Conservation (phyloP, 768 basidiomycete genomes). For the Naganishia kalamii region DNA sequence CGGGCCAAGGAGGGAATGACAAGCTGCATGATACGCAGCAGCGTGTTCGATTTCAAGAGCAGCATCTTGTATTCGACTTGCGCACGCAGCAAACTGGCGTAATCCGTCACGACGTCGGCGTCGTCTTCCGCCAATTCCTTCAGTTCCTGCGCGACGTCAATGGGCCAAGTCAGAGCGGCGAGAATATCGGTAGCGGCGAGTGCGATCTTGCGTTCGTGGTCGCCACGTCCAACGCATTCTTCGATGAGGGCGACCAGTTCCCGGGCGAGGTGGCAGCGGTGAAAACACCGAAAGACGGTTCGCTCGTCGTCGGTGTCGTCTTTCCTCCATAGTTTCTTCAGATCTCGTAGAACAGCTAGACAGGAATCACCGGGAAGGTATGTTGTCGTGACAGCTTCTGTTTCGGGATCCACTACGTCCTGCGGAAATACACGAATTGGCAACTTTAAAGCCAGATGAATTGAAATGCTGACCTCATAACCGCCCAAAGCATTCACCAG, state of each 20-base stretch:
- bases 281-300: conserved; percentile 87
- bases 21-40: conserved; percentile 49
- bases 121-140: conserved; percentile 79
- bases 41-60: conserved; percentile 31
- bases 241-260: conserved; percentile 77
- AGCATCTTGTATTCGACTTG: conserved; percentile 77
- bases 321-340: conserved; percentile 91
- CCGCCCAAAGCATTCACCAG: conserved; percentile 46
- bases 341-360: conserved; percentile 61
- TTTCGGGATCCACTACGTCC: conserved; percentile 17
- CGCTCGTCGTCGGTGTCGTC: conserved; percentile 96
- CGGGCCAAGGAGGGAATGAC: conserved; percentile 73
- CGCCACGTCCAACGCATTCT: conserved; percentile 45
- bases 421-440: not conserved
- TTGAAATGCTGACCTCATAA: conserved; percentile 34
- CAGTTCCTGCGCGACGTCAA: conserved; percentile 88
- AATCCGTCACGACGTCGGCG: conserved; percentile 72
- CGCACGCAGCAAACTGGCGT: conserved; percentile 70
- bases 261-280: conserved; percentile 75
- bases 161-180: conserved; percentile 98
- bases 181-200: conserved; percentile 63
- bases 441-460: too few species aligned
- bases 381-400: conserved; percentile 29
- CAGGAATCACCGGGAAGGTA: conserved; percentile 47
- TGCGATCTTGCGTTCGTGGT: conserved; percentile 45